These are phyloP conservation scores for Camellia sinensis DNA, from an alignment of 148 eudicot species.

Conservation along the genomic window DNA sequence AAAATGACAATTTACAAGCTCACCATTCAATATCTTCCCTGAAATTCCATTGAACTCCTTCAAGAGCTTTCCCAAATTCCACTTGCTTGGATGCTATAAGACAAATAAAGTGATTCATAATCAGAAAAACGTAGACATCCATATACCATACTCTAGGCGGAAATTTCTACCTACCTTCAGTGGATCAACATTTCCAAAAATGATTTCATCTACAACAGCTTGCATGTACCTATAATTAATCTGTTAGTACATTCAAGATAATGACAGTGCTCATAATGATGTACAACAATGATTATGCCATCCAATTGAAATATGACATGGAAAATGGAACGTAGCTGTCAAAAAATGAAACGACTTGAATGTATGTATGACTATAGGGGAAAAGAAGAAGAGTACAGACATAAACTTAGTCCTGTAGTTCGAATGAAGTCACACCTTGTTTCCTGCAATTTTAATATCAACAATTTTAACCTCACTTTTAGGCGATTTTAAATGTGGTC, in stretches of 20 bases:
- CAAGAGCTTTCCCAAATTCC: slow-evolving; percentile 69
- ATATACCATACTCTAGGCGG: neutral
- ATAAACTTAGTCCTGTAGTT: neutral
- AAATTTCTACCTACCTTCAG: slow-evolving; percentile 49
- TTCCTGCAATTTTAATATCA: no score
- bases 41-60: slow-evolving; percentile 59
- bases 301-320: neutral
- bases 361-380: neutral
- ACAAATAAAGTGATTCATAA: slow-evolving; percentile 13
- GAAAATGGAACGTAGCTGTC: neutral
- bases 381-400: neutral
- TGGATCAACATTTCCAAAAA: slow-evolving; percentile 59
- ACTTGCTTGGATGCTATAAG: slow-evolving; percentile 67
- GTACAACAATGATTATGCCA: neutral
- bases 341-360: neutral
- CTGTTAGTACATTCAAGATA: neutral
- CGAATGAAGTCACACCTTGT: no score
- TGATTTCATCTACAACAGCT: slow-evolving; percentile 82
- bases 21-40: slow-evolving; percentile 60
- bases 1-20: slow-evolving; percentile 25
- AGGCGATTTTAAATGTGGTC: no score
- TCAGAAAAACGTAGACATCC: neutral
- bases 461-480: no score
- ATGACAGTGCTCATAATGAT: neutral
- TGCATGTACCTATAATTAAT: slow-evolving; percentile 80